Base-by-base conservation (phyloP, 108 stramenopile genomes). In the Conticribra guillardii region DNA sequence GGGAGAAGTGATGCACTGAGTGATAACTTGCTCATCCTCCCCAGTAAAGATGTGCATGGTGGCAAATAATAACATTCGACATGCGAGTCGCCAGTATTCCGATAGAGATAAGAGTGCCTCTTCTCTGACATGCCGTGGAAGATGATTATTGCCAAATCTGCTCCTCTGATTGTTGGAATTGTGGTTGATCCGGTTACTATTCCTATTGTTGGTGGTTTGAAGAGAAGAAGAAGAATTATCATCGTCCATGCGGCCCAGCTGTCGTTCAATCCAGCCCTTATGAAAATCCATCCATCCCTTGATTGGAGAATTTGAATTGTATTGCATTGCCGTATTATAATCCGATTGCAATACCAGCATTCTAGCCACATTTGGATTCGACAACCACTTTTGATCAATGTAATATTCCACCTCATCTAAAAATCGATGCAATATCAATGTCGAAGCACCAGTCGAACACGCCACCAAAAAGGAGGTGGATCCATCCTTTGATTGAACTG, bases 361-460 rank as follows among this genome's bases (percentile, higher is more conserved):
- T 62, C 66, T 30, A 23, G 64, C 63, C 41, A 46, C 26, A 16
- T 29, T 17, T 2, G 33, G 41, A 33, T 29, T 17, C 4, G 9
- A 21, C 3, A 48, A 16, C 74, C 74, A 76, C 17, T 56, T 48
- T 24, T 54, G 30, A 7, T 67, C 60, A 1, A 76, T 68, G 37
- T 76, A 76, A 57, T 68, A 68, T 24, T 68, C 67, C 18, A 76
- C 51, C 62, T 76, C 74, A 29, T 76, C 74, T 19, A 76, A 61
- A 30, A 61, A 76, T 24, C 60, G 26, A 19, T 68, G 59, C 21
- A 76, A 28, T 0, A 65, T 60, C 24, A 50, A 28, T 7, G 51
- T 54, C 3, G 60, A 60, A 0, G 74, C 64, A 14, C 74, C 74
- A 28, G 74, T 76, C 22, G 67, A 76, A 46, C 60, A 67, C 24